These are phyloP conservation scores for Capsicum pubescens DNA, from an alignment of 257 asterid genomes.

Conservation along the genomic window DNA sequence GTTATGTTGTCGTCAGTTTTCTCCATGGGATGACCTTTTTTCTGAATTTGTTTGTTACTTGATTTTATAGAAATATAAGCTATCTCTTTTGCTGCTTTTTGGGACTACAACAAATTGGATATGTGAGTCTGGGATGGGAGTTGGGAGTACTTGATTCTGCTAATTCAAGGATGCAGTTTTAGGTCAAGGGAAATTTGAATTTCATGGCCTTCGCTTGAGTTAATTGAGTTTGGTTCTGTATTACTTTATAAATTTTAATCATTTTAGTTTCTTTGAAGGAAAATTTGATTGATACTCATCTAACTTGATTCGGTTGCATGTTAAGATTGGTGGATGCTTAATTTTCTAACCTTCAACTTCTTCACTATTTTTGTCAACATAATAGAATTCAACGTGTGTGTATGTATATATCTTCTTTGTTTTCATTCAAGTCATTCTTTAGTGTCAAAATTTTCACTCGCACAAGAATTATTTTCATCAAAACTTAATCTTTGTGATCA, in stretches of 20 bases:
- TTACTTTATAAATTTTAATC: not conserved
- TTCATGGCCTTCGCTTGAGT: not conserved
- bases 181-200: not conserved
- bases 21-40: not conserved
- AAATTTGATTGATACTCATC: too few species aligned
- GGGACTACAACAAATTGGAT: not conserved
- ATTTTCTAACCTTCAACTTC: too few species aligned
- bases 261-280: not conserved
- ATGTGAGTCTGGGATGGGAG: not conserved
- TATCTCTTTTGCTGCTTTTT: not conserved
- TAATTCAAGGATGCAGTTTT: constrained; percentile 14
- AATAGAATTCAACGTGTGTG: too few species aligned
- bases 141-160: not conserved
- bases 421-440: too few species aligned
- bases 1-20: not conserved
- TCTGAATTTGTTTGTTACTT: not conserved
- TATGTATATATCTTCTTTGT: too few species aligned
- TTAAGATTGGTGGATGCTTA: too few species aligned
- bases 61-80: not conserved
- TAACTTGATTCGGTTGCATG: too few species aligned
- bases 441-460: too few species aligned
- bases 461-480: too few species aligned
- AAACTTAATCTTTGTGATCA: too few species aligned
- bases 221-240: not conserved
- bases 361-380: too few species aligned